Percentiles rank a stretch among this genome's conserved stretches.
Evolutionary conservation across 805 yeast genomes (phyloP).

Genomic region (Candida ulmi): DNA sequence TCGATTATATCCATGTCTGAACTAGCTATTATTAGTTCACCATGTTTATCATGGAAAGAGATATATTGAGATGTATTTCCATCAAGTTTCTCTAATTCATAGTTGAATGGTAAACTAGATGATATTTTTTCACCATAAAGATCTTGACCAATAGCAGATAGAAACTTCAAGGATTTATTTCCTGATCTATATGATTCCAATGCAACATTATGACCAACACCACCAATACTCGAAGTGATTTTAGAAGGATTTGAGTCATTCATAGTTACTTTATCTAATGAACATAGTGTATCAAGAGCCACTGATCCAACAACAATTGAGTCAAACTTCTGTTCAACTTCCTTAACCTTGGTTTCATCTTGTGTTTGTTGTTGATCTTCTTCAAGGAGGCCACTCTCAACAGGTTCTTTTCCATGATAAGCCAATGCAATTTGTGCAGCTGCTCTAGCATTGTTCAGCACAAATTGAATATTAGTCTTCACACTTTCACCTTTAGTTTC

Average conservation of each 20-base stretch:
- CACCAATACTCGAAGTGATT: constrained; percentile 59
- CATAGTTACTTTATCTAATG: constrained; percentile 29
- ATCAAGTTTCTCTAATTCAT: constrained; percentile 11
- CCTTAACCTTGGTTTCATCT: too few species aligned
- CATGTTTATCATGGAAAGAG: constrained; percentile 56
- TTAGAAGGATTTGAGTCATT: constrained; percentile 74
- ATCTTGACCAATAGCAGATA: constrained; percentile 63
- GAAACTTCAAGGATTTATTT: constrained; percentile 31
- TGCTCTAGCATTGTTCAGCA: constrained; percentile 64
- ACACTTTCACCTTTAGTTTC: constrained; percentile 70
- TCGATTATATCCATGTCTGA: constrained; percentile 81
- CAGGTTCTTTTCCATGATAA: background rate
- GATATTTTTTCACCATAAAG: constrained; percentile 40
- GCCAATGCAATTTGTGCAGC: constrained; percentile 59
- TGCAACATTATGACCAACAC: constrained; percentile 79
- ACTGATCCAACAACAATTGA: constrained; percentile 65
- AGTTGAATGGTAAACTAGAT: constrained; percentile 25
- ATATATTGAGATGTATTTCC: constrained; percentile 63
- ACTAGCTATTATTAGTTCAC: constrained; percentile 67
- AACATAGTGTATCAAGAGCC: constrained; percentile 68
- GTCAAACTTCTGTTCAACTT: constrained; percentile 2
- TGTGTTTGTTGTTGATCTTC: too few species aligned
- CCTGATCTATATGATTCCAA: constrained; percentile 46
- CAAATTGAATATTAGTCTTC: constrained; percentile 66
- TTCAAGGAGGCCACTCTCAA: too few species aligned